Conservation (phyloP, 2,329 filamentous ascomycete genomes). For the Microascus cirrosus region DNA sequence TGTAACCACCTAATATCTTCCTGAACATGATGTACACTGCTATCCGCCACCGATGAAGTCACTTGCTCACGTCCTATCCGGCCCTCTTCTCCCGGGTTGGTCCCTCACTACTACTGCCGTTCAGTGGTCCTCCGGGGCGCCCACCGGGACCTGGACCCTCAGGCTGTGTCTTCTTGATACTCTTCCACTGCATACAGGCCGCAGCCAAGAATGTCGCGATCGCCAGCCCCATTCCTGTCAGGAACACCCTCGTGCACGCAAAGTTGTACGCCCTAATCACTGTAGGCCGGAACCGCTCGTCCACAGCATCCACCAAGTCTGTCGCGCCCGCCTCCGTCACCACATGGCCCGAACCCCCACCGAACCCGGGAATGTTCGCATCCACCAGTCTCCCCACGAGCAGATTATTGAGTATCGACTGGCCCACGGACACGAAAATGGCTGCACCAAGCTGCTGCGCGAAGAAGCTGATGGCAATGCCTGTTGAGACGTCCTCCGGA, state of each 20-base stretch:
- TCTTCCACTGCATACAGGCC: conserved; percentile 54
- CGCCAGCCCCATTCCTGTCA: conserved; percentile 46
- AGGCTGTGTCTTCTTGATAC: conserved; percentile 41
- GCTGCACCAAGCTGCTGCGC: conserved; percentile 48
- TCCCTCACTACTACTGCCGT: neutral
- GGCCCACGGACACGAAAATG: conserved; percentile 45
- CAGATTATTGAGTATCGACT: conserved; percentile 38
- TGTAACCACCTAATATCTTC: neutral
- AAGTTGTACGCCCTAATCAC: conserved; percentile 56
- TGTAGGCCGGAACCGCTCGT: conserved; percentile 30
- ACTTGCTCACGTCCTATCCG: neutral
- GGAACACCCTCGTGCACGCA: conserved; percentile 51
- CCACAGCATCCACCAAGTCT: conserved; percentile 42
- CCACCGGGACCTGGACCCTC: neutral
- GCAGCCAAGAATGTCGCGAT: conserved; percentile 44
- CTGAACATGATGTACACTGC: neutral
- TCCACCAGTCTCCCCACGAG: conserved; percentile 25
- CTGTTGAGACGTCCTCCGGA: conserved; percentile 40
- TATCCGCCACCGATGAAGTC: neutral
- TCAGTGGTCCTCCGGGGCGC: neutral
- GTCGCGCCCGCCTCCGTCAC: conserved; percentile 45
- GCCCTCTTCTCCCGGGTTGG: neutral
- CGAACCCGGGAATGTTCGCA: conserved; percentile 25
- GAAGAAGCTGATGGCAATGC: conserved; percentile 45
- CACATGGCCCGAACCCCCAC: conserved; percentile 13